Evolutionary conservation across 345 rosid genomes (phyloP).

Genomic region (Gossypium sturtianum): DNA sequence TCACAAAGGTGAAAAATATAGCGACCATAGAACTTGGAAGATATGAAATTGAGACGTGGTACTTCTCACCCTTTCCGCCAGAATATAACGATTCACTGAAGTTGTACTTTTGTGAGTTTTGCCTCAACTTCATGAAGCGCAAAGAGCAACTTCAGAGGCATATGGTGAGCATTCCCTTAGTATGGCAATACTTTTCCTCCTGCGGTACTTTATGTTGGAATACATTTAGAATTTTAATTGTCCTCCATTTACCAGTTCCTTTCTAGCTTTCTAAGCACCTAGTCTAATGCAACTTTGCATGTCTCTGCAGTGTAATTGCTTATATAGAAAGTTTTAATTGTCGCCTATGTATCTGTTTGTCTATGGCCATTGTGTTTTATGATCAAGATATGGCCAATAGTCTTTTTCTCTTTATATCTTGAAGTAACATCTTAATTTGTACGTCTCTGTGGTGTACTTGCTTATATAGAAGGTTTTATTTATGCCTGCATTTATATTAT

Average conservation of each 20-base stretch:
- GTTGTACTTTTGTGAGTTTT: conserved; percentile 98
- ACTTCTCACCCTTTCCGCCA: conserved; percentile 98
- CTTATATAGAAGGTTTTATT: neutral
- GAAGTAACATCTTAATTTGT: neutral
- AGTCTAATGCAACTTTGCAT: neutral
- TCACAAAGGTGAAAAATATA: conserved; percentile 95
- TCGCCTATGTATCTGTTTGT: no score
- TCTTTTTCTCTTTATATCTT: neutral
- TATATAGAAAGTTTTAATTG: no score
- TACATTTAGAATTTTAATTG: neutral
- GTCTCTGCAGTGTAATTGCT: neutral
- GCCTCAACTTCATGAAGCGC: conserved; percentile 98
- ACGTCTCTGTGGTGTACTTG: neutral
- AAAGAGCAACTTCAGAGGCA: conserved; percentile 99
- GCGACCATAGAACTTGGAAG: conserved; percentile 98
- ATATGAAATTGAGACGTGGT: conserved; percentile 99
- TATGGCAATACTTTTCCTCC: neutral
- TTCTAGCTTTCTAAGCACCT: neutral
- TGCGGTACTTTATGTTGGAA: neutral
- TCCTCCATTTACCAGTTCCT: neutral
- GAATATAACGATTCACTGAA: conserved; percentile 89
- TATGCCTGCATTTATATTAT: conserved; percentile 1
- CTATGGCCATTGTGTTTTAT: neutral
- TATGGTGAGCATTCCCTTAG: conserved; percentile 60
- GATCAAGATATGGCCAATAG: neutral